Base-by-base conservation (phyloP, 345 rosid species). In the Pugionium dolabratum region DNA sequence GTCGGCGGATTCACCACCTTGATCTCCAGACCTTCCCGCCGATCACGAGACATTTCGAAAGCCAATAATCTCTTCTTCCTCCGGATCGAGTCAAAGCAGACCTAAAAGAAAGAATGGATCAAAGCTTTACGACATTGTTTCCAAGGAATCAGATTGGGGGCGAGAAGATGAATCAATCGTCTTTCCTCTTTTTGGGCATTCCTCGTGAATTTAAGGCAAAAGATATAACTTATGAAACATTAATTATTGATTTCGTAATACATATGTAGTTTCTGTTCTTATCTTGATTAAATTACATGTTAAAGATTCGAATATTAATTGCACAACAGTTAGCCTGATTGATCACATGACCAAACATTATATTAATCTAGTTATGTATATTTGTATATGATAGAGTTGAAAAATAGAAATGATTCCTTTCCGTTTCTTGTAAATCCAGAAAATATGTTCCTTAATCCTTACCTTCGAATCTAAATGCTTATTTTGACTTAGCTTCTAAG, bases 1-100 rank as follows among this genome's bases (percentile, higher is more conserved):
- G 35, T 70, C 61, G 78, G 57, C 6, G 83, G 82, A 51, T 72
- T 29, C 62, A 73, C 75, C 49, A 77, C 88, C 70, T 75, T 84
- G 74, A 86, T 83, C 80, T 79, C 82, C 39, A 79, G 55, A 55
- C 74, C 72, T 49, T 31, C 72, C 35, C 56, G 75, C 36, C 78
- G 59, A 41, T 78, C 79, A 27, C 69, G 73, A 58, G 49, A 73
- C 83, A 67, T 83, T 58, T 32, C 30, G 56, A 18, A 9, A 66
- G 29, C 33, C 56, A 18, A 9, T 10, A 64, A 46, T 59, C 67
- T 41, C 49, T 53, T 25, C 18, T 37, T 40, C 7, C 28, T 59
- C 34, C 18, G 41, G 26, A 9, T 37, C 31, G 69, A 6, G 6
- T 18, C 18, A 26, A 34, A 33, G 6, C 34, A 45, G 7, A 5